These are phyloP conservation scores for Ambrosiella cleistominuta DNA, from an alignment of 2,329 filamentous ascomycete genomes.

Conservation along the genomic window DNA sequence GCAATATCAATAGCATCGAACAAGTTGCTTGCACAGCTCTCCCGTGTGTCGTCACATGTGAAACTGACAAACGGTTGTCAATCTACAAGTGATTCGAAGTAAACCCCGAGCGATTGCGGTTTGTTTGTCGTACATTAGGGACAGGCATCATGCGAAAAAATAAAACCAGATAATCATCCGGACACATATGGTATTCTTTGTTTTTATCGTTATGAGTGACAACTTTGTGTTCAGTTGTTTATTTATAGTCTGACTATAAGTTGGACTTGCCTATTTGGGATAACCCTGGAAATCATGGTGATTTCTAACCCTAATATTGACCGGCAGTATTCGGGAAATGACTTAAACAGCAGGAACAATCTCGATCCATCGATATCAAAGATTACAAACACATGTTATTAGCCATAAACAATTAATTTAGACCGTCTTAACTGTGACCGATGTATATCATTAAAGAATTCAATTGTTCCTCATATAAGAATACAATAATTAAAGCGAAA, in stretches of 20 bases:
- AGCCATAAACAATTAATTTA: too few species aligned
- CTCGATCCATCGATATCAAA: not conserved
- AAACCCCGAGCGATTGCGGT: not conserved
- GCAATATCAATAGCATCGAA: not conserved
- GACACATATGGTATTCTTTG: not conserved
- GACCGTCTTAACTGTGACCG: too few species aligned
- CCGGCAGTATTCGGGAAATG: too few species aligned
- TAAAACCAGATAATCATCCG: not conserved
- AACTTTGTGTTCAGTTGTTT: not conserved
- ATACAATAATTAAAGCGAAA: too few species aligned
- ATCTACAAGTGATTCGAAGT: not conserved
- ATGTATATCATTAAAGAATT: too few species aligned
- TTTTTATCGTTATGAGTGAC: not conserved
- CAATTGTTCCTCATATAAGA: too few species aligned
- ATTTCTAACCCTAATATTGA: not conserved
- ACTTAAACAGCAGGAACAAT: too few species aligned
- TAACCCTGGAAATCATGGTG: not conserved
- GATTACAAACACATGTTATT: not conserved
- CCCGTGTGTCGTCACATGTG: slow-evolving; percentile 3
- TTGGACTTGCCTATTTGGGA: not conserved
- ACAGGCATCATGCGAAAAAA: not conserved
- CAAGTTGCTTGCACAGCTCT: not conserved
- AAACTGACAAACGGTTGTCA: slow-evolving; percentile 1
- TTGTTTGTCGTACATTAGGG: not conserved
- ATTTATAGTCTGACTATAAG: not conserved